Evolutionary conservation across 805 yeast genomes (phyloP).

Genomic region (Hanseniaspora singularis): DNA sequence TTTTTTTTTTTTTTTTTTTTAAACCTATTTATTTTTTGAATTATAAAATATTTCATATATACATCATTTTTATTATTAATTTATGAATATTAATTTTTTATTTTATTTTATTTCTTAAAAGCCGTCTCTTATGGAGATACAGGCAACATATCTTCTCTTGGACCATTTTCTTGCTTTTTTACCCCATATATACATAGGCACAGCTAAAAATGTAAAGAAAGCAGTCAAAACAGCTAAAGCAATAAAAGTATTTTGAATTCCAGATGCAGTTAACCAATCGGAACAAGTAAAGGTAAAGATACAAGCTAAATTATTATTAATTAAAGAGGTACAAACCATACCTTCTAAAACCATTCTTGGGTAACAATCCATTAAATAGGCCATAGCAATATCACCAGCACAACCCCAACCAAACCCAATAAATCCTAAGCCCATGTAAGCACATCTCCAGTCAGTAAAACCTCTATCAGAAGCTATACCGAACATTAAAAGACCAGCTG

Average conservation of each 20-base stretch:
- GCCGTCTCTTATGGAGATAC: constrained; percentile 44
- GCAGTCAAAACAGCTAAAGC: constrained; percentile 50
- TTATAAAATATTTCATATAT: too few species aligned
- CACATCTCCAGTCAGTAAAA: constrained; percentile 40
- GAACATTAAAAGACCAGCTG: constrained; percentile 51
- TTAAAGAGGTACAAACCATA: constrained; percentile 55
- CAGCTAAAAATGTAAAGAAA: constrained; percentile 42
- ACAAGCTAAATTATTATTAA: constrained; percentile 54
- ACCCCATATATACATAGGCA: constrained; percentile 52
- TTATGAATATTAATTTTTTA: background rate
- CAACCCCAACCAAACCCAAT: constrained; percentile 62
- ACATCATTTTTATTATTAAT: background rate
- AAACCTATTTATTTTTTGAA: too few species aligned
- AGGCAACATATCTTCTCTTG: constrained; percentile 41
- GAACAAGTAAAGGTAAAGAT: constrained; percentile 57
- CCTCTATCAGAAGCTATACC: constrained; percentile 51
- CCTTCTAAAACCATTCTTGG: constrained; percentile 61
- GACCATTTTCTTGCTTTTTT: constrained; percentile 49
- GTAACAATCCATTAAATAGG: constrained; percentile 54
- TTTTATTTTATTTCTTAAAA: background rate
- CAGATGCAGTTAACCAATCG: constrained; percentile 44
- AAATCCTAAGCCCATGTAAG: constrained; percentile 50
- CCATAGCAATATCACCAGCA: constrained; percentile 59
- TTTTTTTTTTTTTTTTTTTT: too few species aligned
- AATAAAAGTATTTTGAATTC: constrained; percentile 47